These are phyloP conservation scores for Entoloma clypeatum DNA, from an alignment of 1,284 basidiomycete species.

Conservation along the genomic window DNA sequence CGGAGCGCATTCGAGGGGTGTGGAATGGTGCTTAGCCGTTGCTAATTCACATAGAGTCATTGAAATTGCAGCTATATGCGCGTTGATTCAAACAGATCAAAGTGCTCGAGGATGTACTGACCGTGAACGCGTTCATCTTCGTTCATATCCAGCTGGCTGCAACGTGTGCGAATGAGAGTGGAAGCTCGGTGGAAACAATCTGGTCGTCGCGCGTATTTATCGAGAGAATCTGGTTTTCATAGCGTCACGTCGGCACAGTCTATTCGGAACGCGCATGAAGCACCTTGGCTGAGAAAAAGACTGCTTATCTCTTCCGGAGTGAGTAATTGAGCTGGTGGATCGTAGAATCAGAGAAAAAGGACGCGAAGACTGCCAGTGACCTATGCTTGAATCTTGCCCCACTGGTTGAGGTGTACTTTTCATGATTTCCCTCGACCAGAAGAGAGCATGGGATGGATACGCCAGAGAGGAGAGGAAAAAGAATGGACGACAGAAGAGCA, in stretches of 20 bases:
- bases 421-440: not conserved
- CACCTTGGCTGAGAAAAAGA: conserved; percentile 14
- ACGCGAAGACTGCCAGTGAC: not conserved
- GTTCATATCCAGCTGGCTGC: conserved; percentile 54
- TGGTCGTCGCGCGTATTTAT: conserved; percentile 39
- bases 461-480: not conserved
- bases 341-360: not conserved
- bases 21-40: conserved; percentile 61
- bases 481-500: not conserved
- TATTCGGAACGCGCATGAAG: not conserved
- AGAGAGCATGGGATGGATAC: not conserved
- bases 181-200: conserved; percentile 64
- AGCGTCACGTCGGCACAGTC: not conserved
- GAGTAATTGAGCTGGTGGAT: conserved; percentile 9
- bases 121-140: conserved; percentile 58
- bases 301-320: conserved; percentile 15
- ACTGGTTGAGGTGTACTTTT: not conserved
- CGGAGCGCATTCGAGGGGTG: conserved; percentile 60
- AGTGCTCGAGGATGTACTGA: conserved; percentile 24
- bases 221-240: conserved; percentile 25
- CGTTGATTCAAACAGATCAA: conserved; percentile 2
- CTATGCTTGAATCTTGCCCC: not conserved
- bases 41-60: conserved; percentile 75
- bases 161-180: conserved; percentile 42
- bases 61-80: conserved; percentile 57